phyloP scores from a whole-genome alignment of 2,329 filamentous ascomycete species.

The Cryoendolithus antarcticus region DNA sequence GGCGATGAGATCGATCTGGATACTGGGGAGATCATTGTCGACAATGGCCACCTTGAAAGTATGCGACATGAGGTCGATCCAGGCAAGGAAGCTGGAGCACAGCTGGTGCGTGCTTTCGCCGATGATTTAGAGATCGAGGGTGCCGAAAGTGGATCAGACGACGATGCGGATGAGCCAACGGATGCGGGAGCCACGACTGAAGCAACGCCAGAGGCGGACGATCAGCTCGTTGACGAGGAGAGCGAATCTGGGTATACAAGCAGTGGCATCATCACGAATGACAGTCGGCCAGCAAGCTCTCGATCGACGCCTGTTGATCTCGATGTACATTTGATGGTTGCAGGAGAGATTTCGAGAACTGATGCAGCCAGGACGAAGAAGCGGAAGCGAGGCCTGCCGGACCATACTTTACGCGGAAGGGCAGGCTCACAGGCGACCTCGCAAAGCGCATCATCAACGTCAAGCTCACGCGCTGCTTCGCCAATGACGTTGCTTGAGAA shows the following conservation, averaged over 20 bases:
- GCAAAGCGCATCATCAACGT: no score
- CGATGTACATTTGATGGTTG: no score
- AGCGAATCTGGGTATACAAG: slow-evolving; percentile 2
- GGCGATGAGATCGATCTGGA: slow-evolving; percentile 82
- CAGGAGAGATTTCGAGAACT: no score
- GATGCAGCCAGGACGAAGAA: no score
- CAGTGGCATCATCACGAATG: not conserved
- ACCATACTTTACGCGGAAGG: no score
- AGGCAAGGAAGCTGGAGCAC: slow-evolving; percentile 22
- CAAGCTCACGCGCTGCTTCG: not conserved
- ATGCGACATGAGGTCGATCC: slow-evolving; percentile 47
- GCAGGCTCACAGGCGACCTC: no score
- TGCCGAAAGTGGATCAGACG: slow-evolving; percentile 25
- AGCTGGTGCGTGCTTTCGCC: slow-evolving; percentile 20
- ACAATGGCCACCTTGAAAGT: slow-evolving; percentile 71
- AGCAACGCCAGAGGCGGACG: slow-evolving; percentile 1
- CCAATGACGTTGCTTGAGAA: slow-evolving; percentile 1
- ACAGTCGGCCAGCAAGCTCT: no score
- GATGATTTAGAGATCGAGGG: slow-evolving; percentile 23
- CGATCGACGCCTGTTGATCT: no score
- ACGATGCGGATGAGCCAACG: slow-evolving; percentile 10
- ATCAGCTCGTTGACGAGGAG: slow-evolving; percentile 7
- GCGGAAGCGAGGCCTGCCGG: no score
- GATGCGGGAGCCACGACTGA: not conserved
- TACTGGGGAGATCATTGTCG: slow-evolving; percentile 70